Evolutionary conservation across 1,139 yeast species (phyloP).

Genomic region (Taphrina flavorubra): DNA sequence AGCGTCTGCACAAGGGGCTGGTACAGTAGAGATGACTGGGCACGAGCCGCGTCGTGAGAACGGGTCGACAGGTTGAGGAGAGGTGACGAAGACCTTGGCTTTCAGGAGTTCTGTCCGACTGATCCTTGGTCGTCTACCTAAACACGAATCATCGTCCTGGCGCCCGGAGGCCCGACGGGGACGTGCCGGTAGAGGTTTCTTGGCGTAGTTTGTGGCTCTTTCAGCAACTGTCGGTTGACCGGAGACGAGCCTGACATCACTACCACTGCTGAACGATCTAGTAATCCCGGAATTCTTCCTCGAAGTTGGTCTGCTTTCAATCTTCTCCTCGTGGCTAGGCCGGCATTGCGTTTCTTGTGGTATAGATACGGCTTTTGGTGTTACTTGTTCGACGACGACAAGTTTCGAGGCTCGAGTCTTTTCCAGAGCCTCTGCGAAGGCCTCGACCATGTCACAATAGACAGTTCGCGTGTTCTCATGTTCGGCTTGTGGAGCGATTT

Average conservation of each 20-base stretch:
- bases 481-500: background rate
- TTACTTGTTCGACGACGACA: background rate
- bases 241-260: background rate
- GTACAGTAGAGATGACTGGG: conserved; percentile 2
- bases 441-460: conserved; percentile 8
- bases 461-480: background rate
- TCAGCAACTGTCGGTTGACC: background rate
- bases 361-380: background rate
- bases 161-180: background rate
- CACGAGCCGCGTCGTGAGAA: background rate
- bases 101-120: background rate
- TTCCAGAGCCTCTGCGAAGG: conserved; percentile 9
- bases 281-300: background rate
- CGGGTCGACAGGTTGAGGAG: background rate
- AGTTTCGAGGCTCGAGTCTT: conserved; percentile 5
- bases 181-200: background rate
- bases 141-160: background rate
- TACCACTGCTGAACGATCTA: background rate
- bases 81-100: conserved; percentile 11
- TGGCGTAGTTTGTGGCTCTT: background rate
- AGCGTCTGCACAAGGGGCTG: background rate
- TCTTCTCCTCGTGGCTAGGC: background rate
- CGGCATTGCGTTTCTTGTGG: background rate
- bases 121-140: background rate
- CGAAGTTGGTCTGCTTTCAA: background rate